Base-by-base conservation (phyloP, 2,329 filamentous ascomycete genomes). In the Fusarium agapanthi region DNA sequence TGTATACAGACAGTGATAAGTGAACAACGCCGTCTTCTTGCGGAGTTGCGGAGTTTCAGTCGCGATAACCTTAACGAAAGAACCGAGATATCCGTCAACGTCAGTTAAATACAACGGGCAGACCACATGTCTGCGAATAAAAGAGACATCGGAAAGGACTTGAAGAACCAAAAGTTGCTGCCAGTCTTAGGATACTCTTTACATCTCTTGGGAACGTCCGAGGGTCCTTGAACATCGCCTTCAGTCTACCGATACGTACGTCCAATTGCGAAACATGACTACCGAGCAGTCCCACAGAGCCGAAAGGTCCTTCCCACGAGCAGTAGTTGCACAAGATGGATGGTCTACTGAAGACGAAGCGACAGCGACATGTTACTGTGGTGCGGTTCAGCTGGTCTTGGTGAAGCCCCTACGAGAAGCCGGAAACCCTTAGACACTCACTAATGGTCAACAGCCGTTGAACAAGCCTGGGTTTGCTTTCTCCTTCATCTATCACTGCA, bases 321-420 rank as follows among this genome's bases (percentile, higher is more conserved):
- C 82, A 14, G 79, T 82, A 26, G n/a, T 75, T 4, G 79, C 80
- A 48, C 69, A 74, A 18, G 84, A 87, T 61, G 84, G 86, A 51
- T 86, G 81, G 80, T 85, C 84, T 0, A 86, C 62, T 0, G 81
- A 85, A 5, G 78, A 81, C 18, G 81, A 84, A 72, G 88, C 88
- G 7, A 89, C 88, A 11, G 87, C 88, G 0, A 89, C 88, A 2
- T 91, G 88, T 74, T 88, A 85, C 75, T 90, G 88, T 69, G 88
- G 88, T 26, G 80, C 84, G 14, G 86, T 90, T 0, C 88, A 90
- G 65, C 78, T 90, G 75, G 61, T 82, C 48, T 86, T 90, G 59
- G 86, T 88, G 78, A 79, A 84, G 82, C 7, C 22, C 20, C 11
- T 30, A 8, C 16, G 3, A 9, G 43, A 14, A 20, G 20, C 5